These are phyloP conservation scores for Exophiala viscosa DNA, from an alignment of 2,329 filamentous ascomycete species.

Conservation along the genomic window DNA sequence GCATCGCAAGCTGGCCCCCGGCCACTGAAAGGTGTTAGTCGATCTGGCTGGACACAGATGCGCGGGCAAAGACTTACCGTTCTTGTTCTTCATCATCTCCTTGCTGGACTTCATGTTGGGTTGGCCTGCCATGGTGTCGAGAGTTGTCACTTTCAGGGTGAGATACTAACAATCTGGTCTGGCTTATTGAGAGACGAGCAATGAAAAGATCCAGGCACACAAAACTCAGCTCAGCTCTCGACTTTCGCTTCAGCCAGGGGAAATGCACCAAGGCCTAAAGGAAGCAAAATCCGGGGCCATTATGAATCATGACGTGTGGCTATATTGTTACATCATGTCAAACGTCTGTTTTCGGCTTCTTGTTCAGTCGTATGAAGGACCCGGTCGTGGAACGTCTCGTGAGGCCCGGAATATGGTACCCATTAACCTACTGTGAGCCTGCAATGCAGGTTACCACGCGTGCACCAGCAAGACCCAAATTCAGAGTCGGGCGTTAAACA, in stretches of 20 bases:
- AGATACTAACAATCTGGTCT: background rate
- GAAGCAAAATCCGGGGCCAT: background rate
- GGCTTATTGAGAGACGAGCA: background rate
- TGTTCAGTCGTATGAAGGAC: no score
- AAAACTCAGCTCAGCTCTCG: no score
- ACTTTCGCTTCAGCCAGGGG: no score
- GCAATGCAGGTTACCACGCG: no score
- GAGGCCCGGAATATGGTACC: no score
- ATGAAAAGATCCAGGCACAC: conserved; percentile 1
- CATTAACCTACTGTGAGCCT: no score
- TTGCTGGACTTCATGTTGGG: conserved; percentile 17
- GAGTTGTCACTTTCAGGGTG: background rate
- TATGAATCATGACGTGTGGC: background rate
- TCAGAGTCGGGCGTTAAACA: no score
- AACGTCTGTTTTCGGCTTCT: background rate
- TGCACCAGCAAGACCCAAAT: no score
- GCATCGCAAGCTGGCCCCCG: conserved; percentile 55
- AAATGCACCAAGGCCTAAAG: no score
- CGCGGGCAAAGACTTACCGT: conserved; percentile 15
- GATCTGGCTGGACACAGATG: background rate
- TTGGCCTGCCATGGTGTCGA: background rate
- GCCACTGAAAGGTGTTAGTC: conserved; percentile 41
- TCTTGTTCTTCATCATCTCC: conserved; percentile 28
- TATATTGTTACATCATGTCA: background rate
- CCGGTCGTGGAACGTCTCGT: no score